Evolutionary conservation across 805 yeast species (phyloP), one percentile per base, ranked within the genome.

Genomic region (Wickerhamomyces alni): DNA sequence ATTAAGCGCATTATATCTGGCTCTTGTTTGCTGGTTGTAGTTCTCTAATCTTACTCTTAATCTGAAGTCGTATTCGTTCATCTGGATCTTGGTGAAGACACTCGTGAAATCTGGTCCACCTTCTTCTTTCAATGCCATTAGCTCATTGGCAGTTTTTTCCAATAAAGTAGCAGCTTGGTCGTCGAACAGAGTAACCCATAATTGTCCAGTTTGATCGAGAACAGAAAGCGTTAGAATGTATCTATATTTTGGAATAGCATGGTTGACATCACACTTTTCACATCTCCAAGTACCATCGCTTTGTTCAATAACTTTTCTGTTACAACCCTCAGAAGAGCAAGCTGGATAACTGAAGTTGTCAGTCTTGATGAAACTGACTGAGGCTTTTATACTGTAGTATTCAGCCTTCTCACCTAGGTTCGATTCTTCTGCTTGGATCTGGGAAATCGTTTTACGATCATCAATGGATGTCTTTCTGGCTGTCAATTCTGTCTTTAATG

Each of bases 261-360:
- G 81, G 45, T 74, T 75, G 40, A 74, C 67, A 52, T 86, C 82
- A 72, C 98, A 89, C 59, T 82, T 83, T 59, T 89, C 98, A 69
- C 99, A 93, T 61, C 95, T 77, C 95, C 95, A 89, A 15, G 80
- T 69, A 12, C 83, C 87, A 54, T 77, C 82, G 25, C 76, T 69
- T 40, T 74, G 80, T 54, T 86, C 86, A 33, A 83, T 66, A 24
- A 88, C 87, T 63, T 93, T 93, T 57, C 88, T 80, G 58, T 81
- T 81, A 68, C 99, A 93, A 30, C 74, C 78, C 34, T 77, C 82
- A 35, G 74, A 68, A 27, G 73, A 67, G 64, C 99, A 93, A 8
- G 98, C 93, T 13, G 98, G 95, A 60, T 93, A 93, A 35, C 86
- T 77, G 59, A 89, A 79, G 50, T 74, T 82, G 45, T 87, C 94